Evolutionary conservation across 2,329 filamentous ascomycete species (phyloP), one percentile per base, ranked within the genome.

Genomic region (Huntiella bhutanensis): DNA sequence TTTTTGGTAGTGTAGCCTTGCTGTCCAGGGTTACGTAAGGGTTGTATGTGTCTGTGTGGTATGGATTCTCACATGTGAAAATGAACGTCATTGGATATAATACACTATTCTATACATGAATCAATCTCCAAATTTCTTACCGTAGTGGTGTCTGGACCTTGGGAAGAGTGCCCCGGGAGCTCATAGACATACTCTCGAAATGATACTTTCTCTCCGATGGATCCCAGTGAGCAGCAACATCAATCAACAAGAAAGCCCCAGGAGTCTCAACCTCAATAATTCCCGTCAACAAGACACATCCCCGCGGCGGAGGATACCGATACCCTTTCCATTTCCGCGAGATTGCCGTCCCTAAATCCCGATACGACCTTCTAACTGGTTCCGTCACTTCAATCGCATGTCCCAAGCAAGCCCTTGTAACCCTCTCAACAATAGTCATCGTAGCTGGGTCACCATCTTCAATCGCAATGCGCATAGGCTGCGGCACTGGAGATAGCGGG

Each of bases 171-270:
- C 53, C 49, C 16, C 53, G 41, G 5, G 42, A 19, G 5, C 34
- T 33, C 15, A 49, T 19, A 8, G 33, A 28, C 39, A 47, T 48
- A 4, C 51, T 52, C 1, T 33, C 35, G 3, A 22, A 7, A 34
- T 54, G 60, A 45, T 60, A 65, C 11, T 54, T 54, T 50, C 61
- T 59, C 33, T 62, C 66, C 52, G 66, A 65, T 1, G 69, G 68
- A 55, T 72, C 60, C 61, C 67, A 73, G 52, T 62, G 67, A 3
- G 60, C 65, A n/a, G 52, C 49, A 1, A 67, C 66, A 51, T 71
- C 66, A 33, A 71, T 55, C 5, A 63, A 59, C 4, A 70, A 44
- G 45, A 56, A 59, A 3, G 60, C 60, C 34, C 54, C 60, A 0
- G 61, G 49, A 7, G 64, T 58, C 33, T 62, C 58, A 5, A 72